Percentiles rank a stretch among this genome's conserved stretches.
phyloP scores from a whole-genome alignment of 1,284 basidiomycete genomes.

The Termitomyces sp. region DNA sequence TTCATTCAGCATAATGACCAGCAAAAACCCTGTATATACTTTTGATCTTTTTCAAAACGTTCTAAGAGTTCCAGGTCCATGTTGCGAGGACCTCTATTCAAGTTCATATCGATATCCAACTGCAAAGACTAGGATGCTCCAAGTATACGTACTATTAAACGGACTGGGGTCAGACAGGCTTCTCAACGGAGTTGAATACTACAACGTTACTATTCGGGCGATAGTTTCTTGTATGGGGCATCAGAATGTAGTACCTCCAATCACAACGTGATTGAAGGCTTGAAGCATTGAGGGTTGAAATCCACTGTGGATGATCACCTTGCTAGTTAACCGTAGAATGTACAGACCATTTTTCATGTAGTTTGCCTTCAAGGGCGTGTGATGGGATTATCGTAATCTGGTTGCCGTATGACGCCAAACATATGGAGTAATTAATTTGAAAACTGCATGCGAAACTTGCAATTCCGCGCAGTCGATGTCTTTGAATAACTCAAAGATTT shows the following conservation, averaged over 20 bases:
- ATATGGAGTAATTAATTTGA: not conserved
- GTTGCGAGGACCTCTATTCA: too few relatives aligned
- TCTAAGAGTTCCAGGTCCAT: too few relatives aligned
- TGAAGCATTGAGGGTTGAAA: constrained; percentile 12
- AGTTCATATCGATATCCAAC: too few relatives aligned
- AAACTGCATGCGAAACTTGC: not conserved
- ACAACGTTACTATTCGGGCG: too few relatives aligned
- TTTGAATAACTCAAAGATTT: constrained; percentile 21
- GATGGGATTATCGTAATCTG: constrained; percentile 19
- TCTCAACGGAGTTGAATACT: too few relatives aligned
- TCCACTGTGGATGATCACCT: constrained; percentile 8
- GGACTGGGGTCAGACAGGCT: too few relatives aligned
- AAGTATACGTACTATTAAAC: too few relatives aligned
- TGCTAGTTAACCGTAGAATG: constrained; percentile 19
- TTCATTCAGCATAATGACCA: too few relatives aligned
- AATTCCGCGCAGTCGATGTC: constrained; percentile 16
- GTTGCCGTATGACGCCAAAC: constrained; percentile 20
- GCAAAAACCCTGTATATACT: too few relatives aligned
- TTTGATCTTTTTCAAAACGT: too few relatives aligned
- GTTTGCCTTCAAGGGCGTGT: constrained; percentile 20
- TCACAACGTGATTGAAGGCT: constrained; percentile 11
- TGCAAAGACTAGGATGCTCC: too few relatives aligned
- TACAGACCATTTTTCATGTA: constrained; percentile 24
- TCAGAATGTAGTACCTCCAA: constrained; percentile 10
- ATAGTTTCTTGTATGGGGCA: constrained; percentile 12